Percentiles rank a stretch among this genome's conserved stretches.
Evolutionary conservation across 1,284 basidiomycete species (phyloP).

Genomic region (Mycosarcoma mackinlayi): DNA sequence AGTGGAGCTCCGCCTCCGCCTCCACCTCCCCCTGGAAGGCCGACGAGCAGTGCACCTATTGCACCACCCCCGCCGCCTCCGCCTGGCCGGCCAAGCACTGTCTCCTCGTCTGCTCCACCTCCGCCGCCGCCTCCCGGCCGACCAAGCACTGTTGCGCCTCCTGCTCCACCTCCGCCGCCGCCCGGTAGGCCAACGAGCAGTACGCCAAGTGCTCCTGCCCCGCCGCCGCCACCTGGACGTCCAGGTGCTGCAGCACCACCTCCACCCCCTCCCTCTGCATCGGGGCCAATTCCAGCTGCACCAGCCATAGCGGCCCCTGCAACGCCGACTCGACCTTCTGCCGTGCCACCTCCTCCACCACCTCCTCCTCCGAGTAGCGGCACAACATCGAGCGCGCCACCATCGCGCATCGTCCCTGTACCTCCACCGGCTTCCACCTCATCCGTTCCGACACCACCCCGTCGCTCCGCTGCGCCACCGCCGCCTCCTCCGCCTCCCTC

Average conservation of each 20-base stretch:
- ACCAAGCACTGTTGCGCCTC: not conserved
- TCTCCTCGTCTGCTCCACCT: constrained; percentile 28
- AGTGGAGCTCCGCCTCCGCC: constrained; percentile 24
- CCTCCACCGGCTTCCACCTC: constrained; percentile 27
- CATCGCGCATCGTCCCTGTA: constrained; percentile 22
- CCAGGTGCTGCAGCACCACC: constrained; percentile 13
- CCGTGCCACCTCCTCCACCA: constrained; percentile 20
- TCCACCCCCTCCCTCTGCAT: constrained; percentile 18
- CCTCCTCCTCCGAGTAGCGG: constrained; percentile 10
- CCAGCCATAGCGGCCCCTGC: constrained; percentile 14
- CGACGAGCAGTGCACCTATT: constrained; percentile 6
- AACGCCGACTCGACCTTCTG: constrained; percentile 21
- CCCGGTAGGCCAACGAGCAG: constrained; percentile 14
- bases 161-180: constrained; percentile 23
- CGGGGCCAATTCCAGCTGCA: constrained; percentile 14
- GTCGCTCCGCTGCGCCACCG: constrained; percentile 85
- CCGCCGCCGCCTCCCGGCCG: constrained; percentile 30
- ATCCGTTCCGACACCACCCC: constrained; percentile 67
- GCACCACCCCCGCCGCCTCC: constrained; percentile 43
- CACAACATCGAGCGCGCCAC: constrained; percentile 10
- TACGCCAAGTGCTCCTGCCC: constrained; percentile 2
- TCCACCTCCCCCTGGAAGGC: constrained; percentile 32
- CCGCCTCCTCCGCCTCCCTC: constrained; percentile 73
- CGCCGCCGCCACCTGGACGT: constrained; percentile 17
- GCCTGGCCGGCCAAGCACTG: constrained; percentile 25